Evolutionary conservation across 2,329 filamentous ascomycete species (phyloP).

Genomic region (Corinectria fuckeliana): DNA sequence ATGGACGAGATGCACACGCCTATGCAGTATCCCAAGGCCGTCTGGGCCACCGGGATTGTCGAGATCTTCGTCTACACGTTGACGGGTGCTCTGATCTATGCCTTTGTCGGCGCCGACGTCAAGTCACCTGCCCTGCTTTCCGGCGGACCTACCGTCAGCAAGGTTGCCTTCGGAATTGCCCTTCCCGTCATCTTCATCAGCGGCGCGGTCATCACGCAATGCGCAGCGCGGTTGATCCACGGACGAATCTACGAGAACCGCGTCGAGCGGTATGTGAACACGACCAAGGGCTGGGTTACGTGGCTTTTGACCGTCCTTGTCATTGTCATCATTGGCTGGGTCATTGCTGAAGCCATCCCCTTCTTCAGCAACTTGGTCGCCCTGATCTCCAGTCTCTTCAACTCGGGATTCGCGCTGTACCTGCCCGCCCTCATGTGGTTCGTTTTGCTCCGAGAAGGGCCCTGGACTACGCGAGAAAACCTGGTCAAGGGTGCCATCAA

Average conservation of each 20-base stretch:
- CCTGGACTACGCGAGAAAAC: slow-evolving; percentile 15
- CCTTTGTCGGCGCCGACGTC: slow-evolving; percentile 13
- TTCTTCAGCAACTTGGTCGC: slow-evolving; percentile 22
- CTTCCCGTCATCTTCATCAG: slow-evolving; percentile 21
- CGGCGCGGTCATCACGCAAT: slow-evolving; percentile 20
- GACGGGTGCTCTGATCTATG: slow-evolving; percentile 18
- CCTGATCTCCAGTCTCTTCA: slow-evolving; percentile 19
- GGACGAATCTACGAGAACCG: slow-evolving; percentile 19
- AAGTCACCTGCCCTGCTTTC: slow-evolving; percentile 19
- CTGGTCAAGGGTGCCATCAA: slow-evolving; percentile 16
- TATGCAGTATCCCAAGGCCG: slow-evolving; percentile 17
- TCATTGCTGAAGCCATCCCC: slow-evolving; percentile 19
- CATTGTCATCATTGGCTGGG: slow-evolving; percentile 14
- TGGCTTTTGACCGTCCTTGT: slow-evolving; percentile 6
- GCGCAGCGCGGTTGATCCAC: slow-evolving; percentile 12
- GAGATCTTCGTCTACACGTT: slow-evolving; percentile 20
- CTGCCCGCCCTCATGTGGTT: slow-evolving; percentile 20
- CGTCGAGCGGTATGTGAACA: slow-evolving; percentile 20
- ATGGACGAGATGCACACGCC: slow-evolving; percentile 22
- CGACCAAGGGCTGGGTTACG: slow-evolving; percentile 14
- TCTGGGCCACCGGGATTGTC: slow-evolving; percentile 18
- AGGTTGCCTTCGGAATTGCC: slow-evolving; percentile 14
- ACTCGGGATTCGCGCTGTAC: slow-evolving; percentile 19
- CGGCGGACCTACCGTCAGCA: slow-evolving; percentile 14
- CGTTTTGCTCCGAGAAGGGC: slow-evolving; percentile 14